These are phyloP conservation scores for Triglochin maritima DNA, from an alignment of 106 monocot species.

Conservation along the genomic window DNA sequence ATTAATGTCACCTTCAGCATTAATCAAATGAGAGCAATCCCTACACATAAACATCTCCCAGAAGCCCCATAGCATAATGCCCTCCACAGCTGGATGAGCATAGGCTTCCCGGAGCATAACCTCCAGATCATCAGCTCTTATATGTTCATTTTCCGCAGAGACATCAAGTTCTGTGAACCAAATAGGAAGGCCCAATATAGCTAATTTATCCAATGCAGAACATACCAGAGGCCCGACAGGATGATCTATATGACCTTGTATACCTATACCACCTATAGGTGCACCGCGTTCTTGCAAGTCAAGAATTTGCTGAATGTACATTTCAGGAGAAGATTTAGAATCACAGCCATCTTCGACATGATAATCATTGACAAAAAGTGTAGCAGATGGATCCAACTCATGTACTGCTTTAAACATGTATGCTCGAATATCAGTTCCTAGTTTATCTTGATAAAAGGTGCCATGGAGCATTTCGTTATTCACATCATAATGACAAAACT, in stretches of 20 bases:
- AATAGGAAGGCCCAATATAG: constrained; percentile 66
- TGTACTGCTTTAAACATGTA: constrained; percentile 58
- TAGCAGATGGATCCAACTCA: constrained; percentile 54
- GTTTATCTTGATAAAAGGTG: constrained; percentile 61
- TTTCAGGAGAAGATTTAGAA: constrained; percentile 68
- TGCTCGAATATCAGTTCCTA: constrained; percentile 53
- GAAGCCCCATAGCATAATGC: constrained; percentile 78
- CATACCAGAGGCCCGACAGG: constrained; percentile 67
- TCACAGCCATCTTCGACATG: constrained; percentile 66
- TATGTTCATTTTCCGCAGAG: constrained; percentile 45
- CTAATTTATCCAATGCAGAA: constrained; percentile 73
- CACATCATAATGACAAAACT: constrained; percentile 74
- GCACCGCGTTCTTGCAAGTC: constrained; percentile 76
- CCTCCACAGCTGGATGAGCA: constrained; percentile 80
- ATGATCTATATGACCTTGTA: constrained; percentile 65
- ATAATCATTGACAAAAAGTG: constrained; percentile 83
- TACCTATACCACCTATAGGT: constrained; percentile 61
- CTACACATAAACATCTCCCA: constrained; percentile 79
- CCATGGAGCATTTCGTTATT: constrained; percentile 96
- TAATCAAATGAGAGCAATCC: constrained; percentile 57
- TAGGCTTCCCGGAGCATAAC: constrained; percentile 70
- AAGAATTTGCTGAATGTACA: constrained; percentile 63
- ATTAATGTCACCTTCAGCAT: constrained; percentile 70
- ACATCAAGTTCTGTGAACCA: constrained; percentile 96
- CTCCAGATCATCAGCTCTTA: constrained; percentile 83